Evolutionary conservation across 78 protist genomes (phyloP).

Genomic region (Trichosphaerium sp.): DNA sequence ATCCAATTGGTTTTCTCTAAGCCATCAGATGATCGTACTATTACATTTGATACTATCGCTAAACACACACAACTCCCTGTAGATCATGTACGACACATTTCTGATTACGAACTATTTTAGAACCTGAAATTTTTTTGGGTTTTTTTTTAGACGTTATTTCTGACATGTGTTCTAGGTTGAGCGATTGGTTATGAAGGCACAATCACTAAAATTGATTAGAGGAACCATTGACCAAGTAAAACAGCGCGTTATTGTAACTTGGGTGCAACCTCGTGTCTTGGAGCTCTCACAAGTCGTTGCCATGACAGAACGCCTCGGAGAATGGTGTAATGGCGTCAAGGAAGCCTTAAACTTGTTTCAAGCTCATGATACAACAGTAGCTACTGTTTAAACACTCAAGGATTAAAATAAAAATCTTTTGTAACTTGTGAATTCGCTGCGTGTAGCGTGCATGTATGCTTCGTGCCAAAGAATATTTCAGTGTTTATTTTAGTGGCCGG

Average conservation of each 20-base stretch:
- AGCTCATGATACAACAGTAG: no score
- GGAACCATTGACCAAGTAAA: constrained; percentile 44
- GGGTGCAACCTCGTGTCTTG: constrained; percentile 57
- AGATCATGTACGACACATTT: no score
- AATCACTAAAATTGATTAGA: constrained; percentile 24
- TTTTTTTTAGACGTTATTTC: not conserved
- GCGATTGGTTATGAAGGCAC: constrained; percentile 21
- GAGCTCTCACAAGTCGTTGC: not conserved
- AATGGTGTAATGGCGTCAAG: not conserved
- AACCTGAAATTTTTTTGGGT: not conserved
- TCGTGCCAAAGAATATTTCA: no score
- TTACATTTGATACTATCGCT: constrained; percentile 7
- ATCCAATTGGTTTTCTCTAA: constrained; percentile 22
- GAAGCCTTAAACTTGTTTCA: no score
- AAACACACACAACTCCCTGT: not conserved
- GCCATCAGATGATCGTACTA: constrained; percentile 1
- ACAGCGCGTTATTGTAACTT: constrained; percentile 1
- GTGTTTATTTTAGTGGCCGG: no score
- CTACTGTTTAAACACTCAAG: no score
- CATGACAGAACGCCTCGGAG: not conserved
- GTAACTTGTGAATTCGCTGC: no score
- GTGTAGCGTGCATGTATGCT: no score
- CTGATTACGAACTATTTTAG: no score
- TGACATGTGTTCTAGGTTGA: constrained; percentile 7
- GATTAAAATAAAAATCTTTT: no score